Evolutionary conservation across 768 basidiomycete genomes (phyloP).

Genomic region (Panellus pusillus): DNA sequence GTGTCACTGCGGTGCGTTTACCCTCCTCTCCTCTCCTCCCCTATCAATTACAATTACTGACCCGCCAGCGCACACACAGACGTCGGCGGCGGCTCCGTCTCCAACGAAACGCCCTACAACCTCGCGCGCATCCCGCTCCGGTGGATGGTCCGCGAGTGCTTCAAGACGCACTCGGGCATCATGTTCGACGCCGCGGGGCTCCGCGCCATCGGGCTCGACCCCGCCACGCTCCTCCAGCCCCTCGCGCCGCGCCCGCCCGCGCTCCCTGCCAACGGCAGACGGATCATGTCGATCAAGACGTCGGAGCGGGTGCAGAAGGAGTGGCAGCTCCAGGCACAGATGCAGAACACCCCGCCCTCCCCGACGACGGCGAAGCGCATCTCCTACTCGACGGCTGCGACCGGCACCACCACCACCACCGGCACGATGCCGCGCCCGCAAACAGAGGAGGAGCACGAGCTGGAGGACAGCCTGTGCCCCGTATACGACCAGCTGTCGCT

Average conservation of each 20-base stretch:
- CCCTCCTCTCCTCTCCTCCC: background rate
- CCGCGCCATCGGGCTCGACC: conserved; percentile 42
- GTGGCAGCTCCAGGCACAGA: no score
- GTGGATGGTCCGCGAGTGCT: conserved; percentile 74
- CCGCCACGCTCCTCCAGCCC: conserved; percentile 34
- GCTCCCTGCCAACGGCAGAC: conserved; percentile 16
- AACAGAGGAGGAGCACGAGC: conserved; percentile 54
- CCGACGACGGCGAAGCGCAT: background rate
- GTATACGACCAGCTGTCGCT: conserved; percentile 51
- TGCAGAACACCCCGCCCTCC: background rate
- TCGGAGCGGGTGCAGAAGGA: background rate
- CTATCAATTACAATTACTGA: conserved; percentile 4
- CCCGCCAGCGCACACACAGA: conserved; percentile 38
- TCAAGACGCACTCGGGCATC: conserved; percentile 56
- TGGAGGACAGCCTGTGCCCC: conserved; percentile 47
- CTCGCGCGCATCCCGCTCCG: conserved; percentile 55
- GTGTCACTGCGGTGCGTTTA: conserved; percentile 34
- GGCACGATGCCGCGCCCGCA: background rate
- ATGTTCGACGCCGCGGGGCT: conserved; percentile 52
- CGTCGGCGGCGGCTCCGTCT: conserved; percentile 55
- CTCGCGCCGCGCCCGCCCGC: conserved; percentile 34
- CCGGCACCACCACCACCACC: background rate
- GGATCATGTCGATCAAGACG: conserved; percentile 25
- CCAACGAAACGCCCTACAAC: conserved; percentile 38
- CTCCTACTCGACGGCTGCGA: background rate